phyloP scores from a whole-genome alignment of 306 rosid genomes.

The Argentina anserina region DNA sequence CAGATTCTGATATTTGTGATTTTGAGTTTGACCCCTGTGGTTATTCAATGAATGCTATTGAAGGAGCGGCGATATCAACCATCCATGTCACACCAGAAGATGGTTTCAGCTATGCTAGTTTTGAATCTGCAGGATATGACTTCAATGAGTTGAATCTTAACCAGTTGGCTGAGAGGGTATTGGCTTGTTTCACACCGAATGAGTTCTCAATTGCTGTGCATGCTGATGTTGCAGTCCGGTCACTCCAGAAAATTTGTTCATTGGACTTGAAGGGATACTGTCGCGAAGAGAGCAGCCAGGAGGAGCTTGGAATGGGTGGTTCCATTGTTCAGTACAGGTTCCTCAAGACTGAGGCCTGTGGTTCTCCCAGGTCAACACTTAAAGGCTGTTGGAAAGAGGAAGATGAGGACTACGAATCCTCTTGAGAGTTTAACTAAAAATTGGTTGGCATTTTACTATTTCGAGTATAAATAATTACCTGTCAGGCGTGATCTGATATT shows the following conservation, averaged over 20 bases:
- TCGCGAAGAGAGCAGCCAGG: conserved; percentile 49
- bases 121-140: conserved; percentile 62
- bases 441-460: conserved; percentile 10
- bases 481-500: not conserved
- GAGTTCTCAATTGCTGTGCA: conserved; percentile 64
- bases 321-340: conserved; percentile 51
- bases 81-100: conserved; percentile 50
- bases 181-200: conserved; percentile 50
- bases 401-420: conserved; percentile 51
- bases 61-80: conserved; percentile 59
- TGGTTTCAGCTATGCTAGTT: conserved; percentile 70
- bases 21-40: conserved; percentile 71
- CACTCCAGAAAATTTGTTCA: conserved; percentile 32
- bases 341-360: conserved; percentile 28
- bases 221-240: conserved; percentile 33
- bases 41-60: conserved; percentile 62
- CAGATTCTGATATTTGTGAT: conserved; percentile 57
- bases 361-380: conserved; percentile 67
- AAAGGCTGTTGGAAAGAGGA: conserved; percentile 65
- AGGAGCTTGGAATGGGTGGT: conserved; percentile 59
- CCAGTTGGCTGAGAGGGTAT: conserved; percentile 39
- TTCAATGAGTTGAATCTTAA: conserved; percentile 31
- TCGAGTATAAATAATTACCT: conserved; percentile 5
- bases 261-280: conserved; percentile 54
- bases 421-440: not conserved